These are phyloP conservation scores for Penicillium alfredii DNA, from an alignment of 495 filamentous ascomycete genomes.

Conservation along the genomic window DNA sequence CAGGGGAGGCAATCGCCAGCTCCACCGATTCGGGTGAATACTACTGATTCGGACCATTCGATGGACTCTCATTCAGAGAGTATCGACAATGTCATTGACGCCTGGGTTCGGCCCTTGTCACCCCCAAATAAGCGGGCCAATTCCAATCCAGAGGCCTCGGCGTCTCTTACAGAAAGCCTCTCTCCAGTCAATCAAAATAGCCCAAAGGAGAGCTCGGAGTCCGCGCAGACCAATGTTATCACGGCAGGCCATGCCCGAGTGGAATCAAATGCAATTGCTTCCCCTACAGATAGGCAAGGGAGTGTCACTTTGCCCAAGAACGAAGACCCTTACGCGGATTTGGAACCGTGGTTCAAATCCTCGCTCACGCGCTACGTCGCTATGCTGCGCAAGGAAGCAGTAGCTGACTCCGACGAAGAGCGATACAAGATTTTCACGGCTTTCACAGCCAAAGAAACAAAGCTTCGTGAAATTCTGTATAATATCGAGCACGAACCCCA, in stretches of 20 bases:
- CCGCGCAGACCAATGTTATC: too few species aligned
- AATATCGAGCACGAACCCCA: conserved; percentile 38
- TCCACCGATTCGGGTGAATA: conserved; percentile 25
- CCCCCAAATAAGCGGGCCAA: conserved; percentile 11
- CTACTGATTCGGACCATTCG: conserved; percentile 20
- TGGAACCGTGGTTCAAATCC: conserved; percentile 49
- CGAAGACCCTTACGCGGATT: conserved; percentile 42
- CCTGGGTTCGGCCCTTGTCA: conserved; percentile 32
- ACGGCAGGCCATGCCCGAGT: too few species aligned
- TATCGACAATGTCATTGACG: conserved; percentile 42
- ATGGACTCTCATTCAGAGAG: conserved; percentile 26
- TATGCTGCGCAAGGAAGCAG: conserved; percentile 49
- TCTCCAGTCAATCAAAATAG: conserved; percentile 2
- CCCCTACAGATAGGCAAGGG: conserved; percentile 1
- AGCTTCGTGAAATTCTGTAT: conserved; percentile 48
- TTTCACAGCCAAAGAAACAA: conserved; percentile 46
- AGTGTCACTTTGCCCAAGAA: conserved; percentile 6
- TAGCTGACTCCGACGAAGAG: conserved; percentile 44
- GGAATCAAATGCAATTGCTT: too few species aligned
- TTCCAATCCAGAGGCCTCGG: conserved; percentile 3
- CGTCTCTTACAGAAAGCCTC: conserved; percentile 3
- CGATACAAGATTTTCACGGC: conserved; percentile 47
- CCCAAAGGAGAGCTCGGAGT: conserved; percentile 12
- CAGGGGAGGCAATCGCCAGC: conserved; percentile 13
- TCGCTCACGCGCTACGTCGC: conserved; percentile 47